Conservation (phyloP, 2,329 filamentous ascomycete genomes). For the Thelonectria rubi region DNA sequence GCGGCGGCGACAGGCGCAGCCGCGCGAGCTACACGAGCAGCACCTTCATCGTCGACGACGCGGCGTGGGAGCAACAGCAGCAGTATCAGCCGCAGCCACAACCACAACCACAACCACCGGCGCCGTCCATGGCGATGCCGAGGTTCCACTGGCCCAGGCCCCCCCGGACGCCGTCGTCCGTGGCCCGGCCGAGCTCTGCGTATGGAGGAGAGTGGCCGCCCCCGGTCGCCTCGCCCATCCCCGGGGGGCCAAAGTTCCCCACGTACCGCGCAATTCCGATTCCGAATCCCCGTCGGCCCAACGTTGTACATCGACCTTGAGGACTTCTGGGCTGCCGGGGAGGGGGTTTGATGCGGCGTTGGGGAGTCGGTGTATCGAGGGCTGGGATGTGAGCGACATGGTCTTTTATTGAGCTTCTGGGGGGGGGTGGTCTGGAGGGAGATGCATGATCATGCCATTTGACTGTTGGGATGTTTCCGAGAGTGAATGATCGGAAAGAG, state of each 20-base stretch:
- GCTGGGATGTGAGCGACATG: not conserved
- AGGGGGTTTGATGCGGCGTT: not conserved
- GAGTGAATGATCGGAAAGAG: too few species aligned
- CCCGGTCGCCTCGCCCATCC: constrained; percentile 34
- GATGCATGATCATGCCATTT: not conserved
- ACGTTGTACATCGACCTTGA: constrained; percentile 6
- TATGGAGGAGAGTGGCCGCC: constrained; percentile 23
- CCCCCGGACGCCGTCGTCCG: constrained; percentile 1
- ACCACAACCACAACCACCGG: not conserved
- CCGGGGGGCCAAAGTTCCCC: constrained; percentile 46
- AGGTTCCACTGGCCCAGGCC: constrained; percentile 1
- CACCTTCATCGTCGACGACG: constrained; percentile 26
- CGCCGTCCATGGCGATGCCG: not conserved
- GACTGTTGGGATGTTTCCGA: not conserved
- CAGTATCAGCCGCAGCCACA: not conserved
- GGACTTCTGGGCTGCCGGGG: not conserved
- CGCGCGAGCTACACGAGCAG: constrained; percentile 26
- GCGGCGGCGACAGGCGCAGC: constrained; percentile 23
- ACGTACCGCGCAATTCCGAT: constrained; percentile 48
- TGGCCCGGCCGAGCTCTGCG: constrained; percentile 18
- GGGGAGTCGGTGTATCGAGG: constrained; percentile 5
- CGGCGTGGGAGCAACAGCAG: constrained; percentile 15
- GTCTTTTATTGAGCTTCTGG: not conserved
- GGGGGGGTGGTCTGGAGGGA: not conserved
- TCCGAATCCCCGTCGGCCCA: constrained; percentile 41